Percentiles rank a stretch among this genome's conserved stretches.
These are phyloP conservation scores for Dentipellis sp. DNA, from an alignment of 768 basidiomycete species.

Conservation along the genomic window DNA sequence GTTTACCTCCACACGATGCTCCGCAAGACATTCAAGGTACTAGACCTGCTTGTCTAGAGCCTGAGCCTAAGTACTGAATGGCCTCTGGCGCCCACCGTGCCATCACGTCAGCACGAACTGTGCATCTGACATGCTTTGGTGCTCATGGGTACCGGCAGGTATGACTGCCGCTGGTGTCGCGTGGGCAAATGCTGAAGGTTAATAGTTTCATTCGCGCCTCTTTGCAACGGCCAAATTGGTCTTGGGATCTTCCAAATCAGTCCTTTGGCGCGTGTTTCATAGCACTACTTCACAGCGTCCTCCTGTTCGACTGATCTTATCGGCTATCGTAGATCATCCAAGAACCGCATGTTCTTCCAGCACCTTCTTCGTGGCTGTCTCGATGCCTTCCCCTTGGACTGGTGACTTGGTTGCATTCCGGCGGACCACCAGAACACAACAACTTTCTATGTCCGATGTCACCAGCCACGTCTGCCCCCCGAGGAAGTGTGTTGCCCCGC, in stretches of 20 bases:
- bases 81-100: too few species aligned
- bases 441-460: background rate
- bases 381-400: background rate
- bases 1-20: too few species aligned
- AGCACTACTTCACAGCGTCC: background rate
- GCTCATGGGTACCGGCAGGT: too few species aligned
- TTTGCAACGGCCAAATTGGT: background rate
- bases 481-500: constrained; percentile 8
- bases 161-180: too few species aligned
- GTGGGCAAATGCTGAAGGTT: background rate
- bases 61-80: too few species aligned
- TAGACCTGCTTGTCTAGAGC: too few species aligned
- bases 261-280: background rate
- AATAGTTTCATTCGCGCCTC: background rate
- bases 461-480: constrained; percentile 2
- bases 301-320: constrained; percentile 11
- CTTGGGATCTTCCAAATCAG: background rate
- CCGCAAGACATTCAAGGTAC: too few species aligned
- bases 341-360: constrained; percentile 1
- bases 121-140: too few species aligned
- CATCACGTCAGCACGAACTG: too few species aligned
- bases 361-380: constrained; percentile 6
- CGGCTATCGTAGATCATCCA: constrained; percentile 10
- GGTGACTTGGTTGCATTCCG: background rate
- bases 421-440: background rate